phyloP scores from a whole-genome alignment of 345 rosid genomes.

The Aegle marmelos region DNA sequence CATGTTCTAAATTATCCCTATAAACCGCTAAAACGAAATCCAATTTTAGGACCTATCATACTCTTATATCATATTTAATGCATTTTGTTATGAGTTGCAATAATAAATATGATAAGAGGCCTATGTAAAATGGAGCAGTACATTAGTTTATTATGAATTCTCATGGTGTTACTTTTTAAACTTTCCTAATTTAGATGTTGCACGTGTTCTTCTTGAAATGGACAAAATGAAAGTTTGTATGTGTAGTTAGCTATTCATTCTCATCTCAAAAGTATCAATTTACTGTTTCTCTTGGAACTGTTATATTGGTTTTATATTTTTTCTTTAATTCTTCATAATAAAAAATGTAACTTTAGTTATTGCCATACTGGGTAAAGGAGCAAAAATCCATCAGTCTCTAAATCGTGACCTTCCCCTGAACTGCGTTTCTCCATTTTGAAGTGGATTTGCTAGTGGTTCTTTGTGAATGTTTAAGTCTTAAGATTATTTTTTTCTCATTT shows the following conservation, averaged over 20 bases:
- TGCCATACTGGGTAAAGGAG: not conserved
- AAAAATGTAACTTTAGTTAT: not conserved
- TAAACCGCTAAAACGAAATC: not conserved
- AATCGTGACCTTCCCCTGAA: not conserved
- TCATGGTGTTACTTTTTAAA: not conserved
- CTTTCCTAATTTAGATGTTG: not conserved
- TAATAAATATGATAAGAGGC: not conserved
- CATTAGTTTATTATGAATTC: not conserved
- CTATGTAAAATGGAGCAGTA: not conserved
- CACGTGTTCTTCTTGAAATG: not conserved
- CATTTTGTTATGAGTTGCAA: not conserved
- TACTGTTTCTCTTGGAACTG: not conserved
- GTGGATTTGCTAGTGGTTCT: not conserved
- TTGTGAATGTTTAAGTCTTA: not conserved
- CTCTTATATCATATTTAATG: not conserved
- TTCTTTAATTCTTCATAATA: not conserved
- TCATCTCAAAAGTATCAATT: not conserved
- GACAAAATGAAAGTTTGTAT: not conserved
- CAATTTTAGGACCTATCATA: not conserved
- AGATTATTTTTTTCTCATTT: not conserved
- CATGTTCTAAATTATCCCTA: not conserved
- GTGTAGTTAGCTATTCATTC: not conserved
- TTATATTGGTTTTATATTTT: not conserved
- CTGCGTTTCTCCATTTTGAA: not conserved
- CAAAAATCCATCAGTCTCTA: not conserved